Evolutionary conservation across 2,329 filamentous ascomycete species (phyloP), one percentile per base, ranked within the genome.

Genomic region (Aspergillus ibericus): DNA sequence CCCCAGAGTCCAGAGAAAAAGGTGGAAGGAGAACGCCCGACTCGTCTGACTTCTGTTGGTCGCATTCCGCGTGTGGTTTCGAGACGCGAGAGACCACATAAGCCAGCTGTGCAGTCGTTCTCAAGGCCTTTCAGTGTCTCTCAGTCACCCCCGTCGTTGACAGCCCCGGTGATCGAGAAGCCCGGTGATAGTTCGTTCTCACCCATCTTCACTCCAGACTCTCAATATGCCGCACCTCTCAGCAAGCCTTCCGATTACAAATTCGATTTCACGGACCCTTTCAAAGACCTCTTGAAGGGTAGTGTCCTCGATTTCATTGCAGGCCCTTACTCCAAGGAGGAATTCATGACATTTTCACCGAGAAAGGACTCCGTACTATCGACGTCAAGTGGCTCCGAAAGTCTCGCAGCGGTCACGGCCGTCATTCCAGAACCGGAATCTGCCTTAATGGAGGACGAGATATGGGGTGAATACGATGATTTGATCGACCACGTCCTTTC

Each of bases 401-500:
- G 83, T 56, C 86, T 83, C 62, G 81, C 82, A 12, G 83, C 83
- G 5, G 85, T 87, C 3, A 90, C 87, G 15, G 88, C 90, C 6
- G 77, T 91, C 2, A 79, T 90, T 20, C 89, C 89, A 0, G 77
- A 80, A 3, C 80, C 85, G 1, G 81, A 80, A 46, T 85, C 86
- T 4, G 87, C 85, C 0, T 82, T 88, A 4, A 85, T 80, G 1
- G 90, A 96, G 64, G 93, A 97, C 67, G 93, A 97, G 70, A 84
- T 96, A 1, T 98, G 93, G 93, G 88, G 93, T 53, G 93, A 96
- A 75, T 97, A 96, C 70, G 88, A 98, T 64, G 93, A 97, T 67
- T 79, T 97, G 12, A 84, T 97, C 55, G 90, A 90, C 53, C 88
- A 91, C 58, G 82, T 87, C 10, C 82, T 85, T 51, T 83, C 82